Conservation (phyloP, 805 yeast species). For the Metschnikowia lachancei region DNA sequence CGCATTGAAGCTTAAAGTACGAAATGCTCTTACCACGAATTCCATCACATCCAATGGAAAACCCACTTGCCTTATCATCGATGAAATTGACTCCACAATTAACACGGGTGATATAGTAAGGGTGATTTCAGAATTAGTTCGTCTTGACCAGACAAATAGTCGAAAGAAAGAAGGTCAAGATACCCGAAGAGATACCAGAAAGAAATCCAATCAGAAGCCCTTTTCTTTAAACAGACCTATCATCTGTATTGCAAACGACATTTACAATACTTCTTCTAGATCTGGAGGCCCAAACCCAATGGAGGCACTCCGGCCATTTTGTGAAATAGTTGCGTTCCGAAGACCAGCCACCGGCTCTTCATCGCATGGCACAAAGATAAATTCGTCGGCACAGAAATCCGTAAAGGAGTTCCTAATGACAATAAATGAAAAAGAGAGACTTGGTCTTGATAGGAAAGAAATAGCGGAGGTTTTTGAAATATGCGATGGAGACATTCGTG, state of each 20-base stretch:
- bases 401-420: conserved; percentile 42
- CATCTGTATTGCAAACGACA: conserved; percentile 87
- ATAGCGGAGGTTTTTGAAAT: conserved; percentile 65
- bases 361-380: conserved; percentile 25
- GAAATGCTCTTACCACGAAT: conserved; percentile 56
- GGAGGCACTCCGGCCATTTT: conserved; percentile 67
- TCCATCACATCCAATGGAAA: conserved; percentile 63
- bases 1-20: conserved; percentile 35
- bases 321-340: conserved; percentile 68
- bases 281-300: conserved; percentile 48
- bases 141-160: conserved; percentile 42
- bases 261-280: conserved; percentile 43
- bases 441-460: conserved; percentile 47
- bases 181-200: conserved; percentile 14
- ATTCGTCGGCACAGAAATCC: conserved; percentile 29
- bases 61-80: conserved; percentile 81
- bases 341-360: conserved; percentile 48
- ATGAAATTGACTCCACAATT: conserved; percentile 70
- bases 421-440: conserved; percentile 53
- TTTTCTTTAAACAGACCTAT: conserved; percentile 71
- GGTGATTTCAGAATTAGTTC: conserved; percentile 57
- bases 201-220: conserved; percentile 32
- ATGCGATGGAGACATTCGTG: conserved; percentile 81
- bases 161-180: conserved; percentile 5
- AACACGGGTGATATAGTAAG: conserved; percentile 38